Evolutionary conservation across 163 green algal genomes (phyloP).

Genomic region (Volvox carteri): DNA sequence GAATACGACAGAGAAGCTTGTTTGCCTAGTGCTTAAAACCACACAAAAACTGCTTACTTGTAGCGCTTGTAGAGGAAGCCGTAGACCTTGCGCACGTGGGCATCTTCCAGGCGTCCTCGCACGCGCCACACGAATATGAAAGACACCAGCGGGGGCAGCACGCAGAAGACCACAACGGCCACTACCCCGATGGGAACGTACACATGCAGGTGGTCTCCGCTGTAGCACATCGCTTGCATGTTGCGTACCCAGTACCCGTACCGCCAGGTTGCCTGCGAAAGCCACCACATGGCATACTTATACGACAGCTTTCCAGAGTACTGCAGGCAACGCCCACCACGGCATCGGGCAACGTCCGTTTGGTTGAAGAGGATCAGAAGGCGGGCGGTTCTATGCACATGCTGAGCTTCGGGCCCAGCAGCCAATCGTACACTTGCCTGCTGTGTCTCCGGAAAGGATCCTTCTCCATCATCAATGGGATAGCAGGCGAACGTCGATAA

Average conservation of each 20-base stretch:
- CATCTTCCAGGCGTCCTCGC: neutral
- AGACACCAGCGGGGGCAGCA: neutral
- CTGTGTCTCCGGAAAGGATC: slow-evolving; percentile 1
- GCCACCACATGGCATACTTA: no score
- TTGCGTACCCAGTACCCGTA: slow-evolving; percentile 50
- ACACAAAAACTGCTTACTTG: slow-evolving; percentile 40
- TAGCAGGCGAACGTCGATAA: slow-evolving; percentile 37
- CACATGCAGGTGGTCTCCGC: neutral
- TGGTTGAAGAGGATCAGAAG: no score
- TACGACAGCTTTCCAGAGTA: no score
- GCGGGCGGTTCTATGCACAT: no score
- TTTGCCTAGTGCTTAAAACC: no score
- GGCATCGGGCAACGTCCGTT: no score
- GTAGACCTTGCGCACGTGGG: slow-evolving; percentile 13
- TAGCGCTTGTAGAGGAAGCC: slow-evolving; percentile 53
- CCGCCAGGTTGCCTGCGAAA: slow-evolving; percentile 19
- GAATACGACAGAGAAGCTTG: no score
- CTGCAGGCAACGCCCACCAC: no score
- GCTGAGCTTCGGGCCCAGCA: no score
- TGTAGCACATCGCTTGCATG: slow-evolving; percentile 42
- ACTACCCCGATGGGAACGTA: slow-evolving; percentile 29
- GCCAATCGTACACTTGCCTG: neutral
- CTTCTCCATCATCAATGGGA: slow-evolving; percentile 12
- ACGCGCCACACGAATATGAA: slow-evolving; percentile 20
- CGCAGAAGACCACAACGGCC: slow-evolving; percentile 23